Evolutionary conservation across 192 early-diverging fungal species (phyloP).

Genomic region (Phycomyces nitens): DNA sequence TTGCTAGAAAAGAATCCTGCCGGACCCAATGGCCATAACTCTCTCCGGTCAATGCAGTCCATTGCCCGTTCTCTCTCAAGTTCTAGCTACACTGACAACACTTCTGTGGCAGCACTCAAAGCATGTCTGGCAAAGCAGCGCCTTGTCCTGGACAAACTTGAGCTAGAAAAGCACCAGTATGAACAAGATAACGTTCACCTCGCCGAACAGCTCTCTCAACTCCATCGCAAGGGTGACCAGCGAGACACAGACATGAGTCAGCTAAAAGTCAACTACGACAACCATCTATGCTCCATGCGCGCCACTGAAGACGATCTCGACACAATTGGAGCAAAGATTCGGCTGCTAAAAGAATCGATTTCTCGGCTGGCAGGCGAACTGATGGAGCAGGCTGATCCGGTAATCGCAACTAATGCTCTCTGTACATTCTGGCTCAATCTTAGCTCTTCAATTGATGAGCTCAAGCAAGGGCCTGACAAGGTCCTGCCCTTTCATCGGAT

Average conservation of each 20-base stretch:
- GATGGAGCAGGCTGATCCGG: constrained; percentile 1
- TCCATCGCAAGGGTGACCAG: constrained; percentile 1
- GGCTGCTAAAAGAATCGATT: constrained; percentile 33
- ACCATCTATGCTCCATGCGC: constrained; percentile 32
- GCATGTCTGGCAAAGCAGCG: background rate
- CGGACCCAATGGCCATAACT: no score
- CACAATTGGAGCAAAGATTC: constrained; percentile 34
- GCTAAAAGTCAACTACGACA: constrained; percentile 18
- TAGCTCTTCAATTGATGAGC: constrained; percentile 21
- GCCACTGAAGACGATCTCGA: constrained; percentile 42
- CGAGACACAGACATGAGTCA: constrained; percentile 7
- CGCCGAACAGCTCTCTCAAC: constrained; percentile 2
- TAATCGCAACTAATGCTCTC: constrained; percentile 24
- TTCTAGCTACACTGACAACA: background rate
- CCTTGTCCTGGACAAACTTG: background rate
- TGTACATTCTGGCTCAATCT: constrained; percentile 14
- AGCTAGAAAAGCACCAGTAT: constrained; percentile 8
- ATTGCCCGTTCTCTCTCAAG: no score
- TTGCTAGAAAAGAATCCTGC: no score
- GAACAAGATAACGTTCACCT: background rate
- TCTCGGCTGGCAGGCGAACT: constrained; percentile 11
- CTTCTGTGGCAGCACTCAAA: background rate
- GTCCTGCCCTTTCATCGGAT: constrained; percentile 32
- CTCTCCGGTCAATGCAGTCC: no score
- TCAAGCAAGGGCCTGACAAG: constrained; percentile 26